Base-by-base conservation (phyloP, 179 eudicot species). In the Spinacia oleracea region DNA sequence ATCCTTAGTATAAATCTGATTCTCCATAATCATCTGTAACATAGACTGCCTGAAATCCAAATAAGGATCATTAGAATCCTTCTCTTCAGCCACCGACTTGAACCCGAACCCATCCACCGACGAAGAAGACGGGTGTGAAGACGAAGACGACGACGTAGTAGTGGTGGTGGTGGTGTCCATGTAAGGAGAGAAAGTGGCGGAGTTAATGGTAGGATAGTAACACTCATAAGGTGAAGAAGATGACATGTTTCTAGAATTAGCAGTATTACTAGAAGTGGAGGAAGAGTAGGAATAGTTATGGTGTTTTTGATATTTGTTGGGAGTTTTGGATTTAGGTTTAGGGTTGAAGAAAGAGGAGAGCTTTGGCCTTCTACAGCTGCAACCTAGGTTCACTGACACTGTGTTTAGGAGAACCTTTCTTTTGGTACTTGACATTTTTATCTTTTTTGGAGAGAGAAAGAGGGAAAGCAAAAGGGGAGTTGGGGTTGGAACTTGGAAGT, bases 21-120 rank as follows among this genome's bases (percentile, higher is more conserved):
- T 95, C 84, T 95, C 98, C 50, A 93, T 77, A 0, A 95, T 91
- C 98, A 95, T 95, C 79, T 93, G 97, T 2, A 95, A 79, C 98
- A 95, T 95, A 0, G 98, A 93, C 56, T 88, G 89, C 83, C 95
- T 86, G 78, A 95, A 95, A 66, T 95, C 98, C 18, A 93, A 68
- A 45, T 91, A 93, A 1, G 98, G 98, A 83, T 95, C 98, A 43
- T 81, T 88, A 9, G 98, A 93, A 50, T 93, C 98, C 71, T 93
- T 92, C 83, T 92, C 94, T 21, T 90, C 93, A 18, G 98, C 98
- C 45, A 91, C 85, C 32, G 92, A 88, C 77, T 87, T 90, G 81
- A 84, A 70, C 55, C 70, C 65, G 65, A 48, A 80, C 60, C 80
- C 71, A 43, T 83, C 82, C 3, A 60, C 77, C 2, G 64, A 15